A percentile compares a stretch with the other conserved stretches of the same genome.
Evolutionary conservation across 2,329 filamentous ascomycete species (phyloP).

Genomic region (Karstenula rhodostoma): DNA sequence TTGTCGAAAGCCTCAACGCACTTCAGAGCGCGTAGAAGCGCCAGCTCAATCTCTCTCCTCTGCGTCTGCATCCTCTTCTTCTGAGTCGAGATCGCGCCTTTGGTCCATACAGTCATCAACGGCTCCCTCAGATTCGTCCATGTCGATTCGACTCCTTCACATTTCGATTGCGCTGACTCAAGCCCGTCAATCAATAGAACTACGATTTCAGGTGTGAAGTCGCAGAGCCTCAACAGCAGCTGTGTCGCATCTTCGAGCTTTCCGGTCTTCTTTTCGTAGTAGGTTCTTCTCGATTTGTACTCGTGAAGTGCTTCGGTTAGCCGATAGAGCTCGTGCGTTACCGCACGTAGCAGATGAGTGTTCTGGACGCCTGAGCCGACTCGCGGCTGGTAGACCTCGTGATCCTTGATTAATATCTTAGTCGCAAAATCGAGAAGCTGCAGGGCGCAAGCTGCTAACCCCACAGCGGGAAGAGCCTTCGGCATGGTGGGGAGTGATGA

Average conservation of each 20-base stretch:
- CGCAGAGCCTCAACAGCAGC: conserved; percentile 37
- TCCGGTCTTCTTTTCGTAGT: conserved; percentile 25
- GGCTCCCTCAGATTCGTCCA: conserved; percentile 36
- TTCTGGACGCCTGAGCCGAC: conserved; percentile 29
- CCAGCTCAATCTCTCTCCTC: conserved; percentile 35
- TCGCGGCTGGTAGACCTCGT: conserved; percentile 31
- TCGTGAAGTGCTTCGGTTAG: conserved; percentile 31
- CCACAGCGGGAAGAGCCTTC: conserved; percentile 30
- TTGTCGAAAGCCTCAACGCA: conserved; percentile 11
- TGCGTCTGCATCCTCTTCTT: conserved; percentile 37
- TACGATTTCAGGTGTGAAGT: conserved; percentile 31
- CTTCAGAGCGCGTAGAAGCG: conserved; percentile 36
- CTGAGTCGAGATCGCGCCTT: conserved; percentile 35
- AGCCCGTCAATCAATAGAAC: conserved; percentile 31
- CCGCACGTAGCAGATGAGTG: conserved; percentile 29
- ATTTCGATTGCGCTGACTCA: conserved; percentile 30
- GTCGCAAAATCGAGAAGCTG: conserved; percentile 36
- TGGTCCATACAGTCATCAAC: conserved; percentile 45
- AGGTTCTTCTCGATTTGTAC: conserved; percentile 29
- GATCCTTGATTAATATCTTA: conserved; percentile 33
- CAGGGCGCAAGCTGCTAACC: conserved; percentile 30
- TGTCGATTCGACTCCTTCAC: conserved; percentile 29
- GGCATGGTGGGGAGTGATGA: conserved; percentile 17
- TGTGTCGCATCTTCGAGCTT: conserved; percentile 38
- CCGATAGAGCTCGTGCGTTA: conserved; percentile 34